A percentile compares a stretch with the other conserved stretches of the same genome.
These are phyloP conservation scores for Vaccinium darrowii DNA, from an alignment of 148 eudicot genomes.

Conservation along the genomic window DNA sequence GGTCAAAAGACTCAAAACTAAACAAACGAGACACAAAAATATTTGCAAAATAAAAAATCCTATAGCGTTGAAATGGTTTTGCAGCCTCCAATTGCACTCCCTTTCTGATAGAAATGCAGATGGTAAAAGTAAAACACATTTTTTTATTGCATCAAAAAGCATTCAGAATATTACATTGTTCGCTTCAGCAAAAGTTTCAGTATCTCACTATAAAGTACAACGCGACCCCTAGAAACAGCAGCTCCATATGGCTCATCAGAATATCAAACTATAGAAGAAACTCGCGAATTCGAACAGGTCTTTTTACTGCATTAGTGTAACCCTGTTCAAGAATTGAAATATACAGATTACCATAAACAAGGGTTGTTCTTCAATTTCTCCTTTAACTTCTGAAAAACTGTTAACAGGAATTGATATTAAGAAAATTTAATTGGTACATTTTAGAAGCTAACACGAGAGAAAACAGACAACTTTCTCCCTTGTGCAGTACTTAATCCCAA, in stretches of 20 bases:
- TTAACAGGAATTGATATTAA: neutral
- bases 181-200: neutral
- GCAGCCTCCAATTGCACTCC: neutral
- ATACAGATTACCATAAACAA: neutral
- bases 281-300: slow-evolving; percentile 83
- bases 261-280: slow-evolving; percentile 33
- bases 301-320: slow-evolving; percentile 93
- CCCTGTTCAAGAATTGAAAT: slow-evolving; percentile 52
- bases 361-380: neutral
- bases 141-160: neutral
- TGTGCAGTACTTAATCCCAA: neutral
- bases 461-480: neutral
- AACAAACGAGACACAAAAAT: neutral
- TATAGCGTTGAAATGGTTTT: neutral
- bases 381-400: neutral
- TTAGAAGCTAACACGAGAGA: neutral
- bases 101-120: neutral
- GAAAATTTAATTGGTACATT: slow-evolving; percentile 1
- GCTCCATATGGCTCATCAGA: neutral
- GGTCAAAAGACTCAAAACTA: neutral
- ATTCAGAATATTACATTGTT: slow-evolving; percentile 7
- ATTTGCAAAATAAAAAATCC: neutral
- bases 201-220: slow-evolving; percentile 3
- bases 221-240: neutral
- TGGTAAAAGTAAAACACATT: neutral